These are phyloP conservation scores for Colletotrichum limetticola DNA, from an alignment of 2,329 filamentous ascomycete genomes.

Conservation along the genomic window DNA sequence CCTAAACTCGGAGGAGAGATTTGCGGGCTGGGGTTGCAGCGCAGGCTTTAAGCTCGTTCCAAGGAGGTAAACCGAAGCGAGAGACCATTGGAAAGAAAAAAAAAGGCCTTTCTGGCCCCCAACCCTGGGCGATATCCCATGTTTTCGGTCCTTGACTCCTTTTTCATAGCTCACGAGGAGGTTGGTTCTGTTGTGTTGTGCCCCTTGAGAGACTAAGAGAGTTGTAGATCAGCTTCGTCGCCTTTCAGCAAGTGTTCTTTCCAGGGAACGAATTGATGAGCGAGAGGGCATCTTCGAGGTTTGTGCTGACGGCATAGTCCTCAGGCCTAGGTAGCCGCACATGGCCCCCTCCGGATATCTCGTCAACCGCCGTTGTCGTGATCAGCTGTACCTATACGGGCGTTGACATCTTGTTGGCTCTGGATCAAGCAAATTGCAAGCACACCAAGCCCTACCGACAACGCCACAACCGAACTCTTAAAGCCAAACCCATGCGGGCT, in stretches of 20 bases:
- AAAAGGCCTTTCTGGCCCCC: conserved; percentile 8
- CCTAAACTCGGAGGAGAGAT: not conserved
- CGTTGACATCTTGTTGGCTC: not conserved
- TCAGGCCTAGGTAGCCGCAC: not conserved
- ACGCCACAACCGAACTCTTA: conserved; percentile 14
- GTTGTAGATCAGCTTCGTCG: not conserved
- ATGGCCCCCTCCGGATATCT: not conserved
- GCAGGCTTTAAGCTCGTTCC: not conserved
- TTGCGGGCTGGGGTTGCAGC: conserved; percentile 17
- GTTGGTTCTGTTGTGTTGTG: not conserved
- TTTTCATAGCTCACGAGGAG: not conserved
- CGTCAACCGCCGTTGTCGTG: not conserved
- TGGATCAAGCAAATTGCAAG: not conserved
- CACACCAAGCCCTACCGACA: not conserved
- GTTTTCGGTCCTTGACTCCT: not conserved
- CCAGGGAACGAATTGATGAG: not conserved
- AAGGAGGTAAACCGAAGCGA: conserved; percentile 15
- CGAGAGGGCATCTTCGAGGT: not conserved
- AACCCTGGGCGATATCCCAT: not conserved
- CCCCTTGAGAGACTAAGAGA: not conserved
- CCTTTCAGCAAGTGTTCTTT: not conserved
- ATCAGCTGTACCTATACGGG: not conserved
- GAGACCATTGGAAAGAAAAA: not conserved
- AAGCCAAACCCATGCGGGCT: conserved; percentile 1
- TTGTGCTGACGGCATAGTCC: not conserved